These are phyloP conservation scores for Stromatinia cepivora DNA, from an alignment of 2,329 filamentous ascomycete genomes.

Conservation along the genomic window DNA sequence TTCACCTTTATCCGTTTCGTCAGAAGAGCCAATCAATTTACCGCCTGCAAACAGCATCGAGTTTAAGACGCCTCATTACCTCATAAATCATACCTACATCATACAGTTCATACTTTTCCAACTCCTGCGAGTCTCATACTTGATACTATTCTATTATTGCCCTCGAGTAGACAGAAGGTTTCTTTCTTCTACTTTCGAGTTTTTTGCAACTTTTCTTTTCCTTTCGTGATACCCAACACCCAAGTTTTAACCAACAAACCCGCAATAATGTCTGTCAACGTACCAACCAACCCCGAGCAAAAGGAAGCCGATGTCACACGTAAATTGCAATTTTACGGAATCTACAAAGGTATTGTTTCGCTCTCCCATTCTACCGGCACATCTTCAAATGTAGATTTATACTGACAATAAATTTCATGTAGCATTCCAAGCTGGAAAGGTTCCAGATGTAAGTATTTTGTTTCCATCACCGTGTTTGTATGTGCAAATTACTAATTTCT, in stretches of 20 bases:
- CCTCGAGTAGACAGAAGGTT: background rate
- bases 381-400: conserved; percentile 28
- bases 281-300: conserved; percentile 35
- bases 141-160: background rate
- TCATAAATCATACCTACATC: background rate
- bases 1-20: background rate
- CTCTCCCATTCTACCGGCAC: conserved; percentile 3
- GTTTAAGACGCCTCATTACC: conserved; percentile 14
- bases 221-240: conserved; percentile 31
- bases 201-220: conserved; percentile 15
- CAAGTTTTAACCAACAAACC: conserved; percentile 11
- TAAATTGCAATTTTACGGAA: conserved; percentile 94
- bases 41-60: background rate
- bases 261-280: conserved; percentile 36
- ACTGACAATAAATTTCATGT: conserved; percentile 31
- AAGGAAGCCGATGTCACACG: conserved; percentile 69
- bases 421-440: conserved; percentile 87
- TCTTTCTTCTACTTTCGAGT: background rate
- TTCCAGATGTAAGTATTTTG: conserved; percentile 60
- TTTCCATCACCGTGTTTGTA: conserved; percentile 13
- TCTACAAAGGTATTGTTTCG: conserved; percentile 61
- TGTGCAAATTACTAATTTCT: conserved; percentile 10
- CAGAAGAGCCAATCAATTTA: conserved; percentile 1
- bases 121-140: background rate
- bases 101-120: background rate